Base-by-base conservation (phyloP, 1,139 yeast genomes). In the Suhomyces choctaworum region DNA sequence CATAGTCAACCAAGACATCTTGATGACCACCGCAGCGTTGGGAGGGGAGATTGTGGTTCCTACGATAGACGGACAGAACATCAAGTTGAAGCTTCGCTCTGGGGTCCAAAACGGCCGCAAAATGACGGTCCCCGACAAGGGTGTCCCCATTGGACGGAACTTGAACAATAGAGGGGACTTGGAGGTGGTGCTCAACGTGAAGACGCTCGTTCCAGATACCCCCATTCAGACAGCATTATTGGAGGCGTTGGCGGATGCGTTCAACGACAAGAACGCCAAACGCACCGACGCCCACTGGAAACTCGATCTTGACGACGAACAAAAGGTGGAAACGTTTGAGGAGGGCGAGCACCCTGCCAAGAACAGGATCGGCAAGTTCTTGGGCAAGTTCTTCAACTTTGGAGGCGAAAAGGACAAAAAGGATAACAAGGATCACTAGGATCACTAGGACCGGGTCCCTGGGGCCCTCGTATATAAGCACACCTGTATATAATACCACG, bases 21-120 rank as follows among this genome's bases (percentile, higher is more conserved):
- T 94, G 31, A 86, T 89, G 81, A 92, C 98, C 1, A 92, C 98
- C 0, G 98, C 98, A 2, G 92, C 96, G 0, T 70, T 92, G 32
- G 99, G 99, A 40, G 99, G 99, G 22, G 81, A 79, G 35, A 75
- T 92, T 19, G 78, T 83, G 30, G 80, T 92, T 10, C 97, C 97
- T 24, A 90, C 97, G 0, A 75, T 92, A 22, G 89, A 82, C 46
- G 89, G 87, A 5, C 80, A 78, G 25, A 71, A 74, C 29, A 69
- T 94, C 41, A 83, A 89, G 57, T 64, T 92, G 39, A 86, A 81
- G 58, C 80, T 94, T n/a, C 81, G 95, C 32, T 69, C 87, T 0
- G 97, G 96, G 1, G 87, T 95, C 1, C 95, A 87, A 56, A 69
- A 76, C 25, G 95, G 95, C 17, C 76, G 81, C 37, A 72, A 72